Conservation (phyloP, 306 rosid species). For the Pueraria montana region DNA sequence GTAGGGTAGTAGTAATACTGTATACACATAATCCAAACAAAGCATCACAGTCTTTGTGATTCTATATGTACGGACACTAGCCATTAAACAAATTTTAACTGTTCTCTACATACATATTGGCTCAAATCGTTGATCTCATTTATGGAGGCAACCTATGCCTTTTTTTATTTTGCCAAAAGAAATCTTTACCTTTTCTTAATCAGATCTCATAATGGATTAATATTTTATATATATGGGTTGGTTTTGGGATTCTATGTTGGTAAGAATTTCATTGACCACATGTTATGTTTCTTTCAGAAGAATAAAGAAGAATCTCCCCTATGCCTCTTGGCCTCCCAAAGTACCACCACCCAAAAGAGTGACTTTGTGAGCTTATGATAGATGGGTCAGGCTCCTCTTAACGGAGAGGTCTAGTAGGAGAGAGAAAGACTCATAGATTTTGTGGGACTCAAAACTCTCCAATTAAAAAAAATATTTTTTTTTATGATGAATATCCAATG, state of each 20-base stretch:
- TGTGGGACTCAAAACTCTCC: too few species aligned
- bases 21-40: slow-evolving; percentile 48
- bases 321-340: not conserved
- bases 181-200: slow-evolving; percentile 45
- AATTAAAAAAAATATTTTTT: too few species aligned
- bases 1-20: not conserved
- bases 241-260: not conserved
- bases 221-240: not conserved
- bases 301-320: not conserved
- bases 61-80: slow-evolving; percentile 66
- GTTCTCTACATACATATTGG: slow-evolving; percentile 11
- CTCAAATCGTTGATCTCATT: slow-evolving; percentile 35
- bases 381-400: too few species aligned
- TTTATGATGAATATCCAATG: too few species aligned
- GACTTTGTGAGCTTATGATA: not conserved
- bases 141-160: slow-evolving; percentile 24
- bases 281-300: slow-evolving; percentile 5
- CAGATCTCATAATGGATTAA: slow-evolving; percentile 36
- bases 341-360: not conserved
- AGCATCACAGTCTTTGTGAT: slow-evolving; percentile 55
- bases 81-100: slow-evolving; percentile 36
- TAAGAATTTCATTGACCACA: slow-evolving; percentile 38
- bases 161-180: slow-evolving; percentile 38
- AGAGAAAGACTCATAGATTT: too few species aligned
- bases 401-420: too few species aligned